Percentiles rank a stretch among this genome's conserved stretches.
Conservation (phyloP, 2,329 filamentous ascomycete species). For the Epichloe scottii region DNA sequence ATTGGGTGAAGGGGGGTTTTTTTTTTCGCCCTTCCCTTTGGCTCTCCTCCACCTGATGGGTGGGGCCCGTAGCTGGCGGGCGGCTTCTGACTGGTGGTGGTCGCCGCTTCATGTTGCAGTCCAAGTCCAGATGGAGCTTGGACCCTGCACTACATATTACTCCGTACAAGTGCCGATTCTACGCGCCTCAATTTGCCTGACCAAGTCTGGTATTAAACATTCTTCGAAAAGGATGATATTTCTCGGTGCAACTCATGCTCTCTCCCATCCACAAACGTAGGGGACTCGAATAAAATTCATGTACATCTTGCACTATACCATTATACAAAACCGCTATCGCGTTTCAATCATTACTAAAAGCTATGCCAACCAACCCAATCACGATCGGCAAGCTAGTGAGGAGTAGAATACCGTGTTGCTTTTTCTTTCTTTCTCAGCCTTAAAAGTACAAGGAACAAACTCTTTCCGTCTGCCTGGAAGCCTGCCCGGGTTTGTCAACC, state of each 20-base stretch:
- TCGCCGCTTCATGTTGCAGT: no score
- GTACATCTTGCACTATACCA: background rate
- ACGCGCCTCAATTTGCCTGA: no score
- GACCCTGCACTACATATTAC: background rate
- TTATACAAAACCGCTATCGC: background rate
- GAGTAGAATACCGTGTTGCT: background rate
- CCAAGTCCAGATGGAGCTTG: background rate
- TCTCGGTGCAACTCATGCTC: no score
- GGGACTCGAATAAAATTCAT: background rate
- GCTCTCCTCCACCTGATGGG: background rate
- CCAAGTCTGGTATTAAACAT: no score
- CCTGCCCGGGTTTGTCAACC: background rate
- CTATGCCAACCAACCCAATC: conserved; percentile 3
- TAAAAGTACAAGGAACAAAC: background rate
- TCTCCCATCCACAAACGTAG: no score
- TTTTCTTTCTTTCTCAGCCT: background rate
- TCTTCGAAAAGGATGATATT: no score
- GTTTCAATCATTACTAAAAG: conserved; percentile 11
- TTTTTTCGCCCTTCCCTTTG: background rate
- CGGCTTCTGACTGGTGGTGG: background rate
- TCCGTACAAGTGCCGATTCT: no score
- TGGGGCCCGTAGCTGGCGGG: background rate
- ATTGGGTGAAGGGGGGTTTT: background rate
- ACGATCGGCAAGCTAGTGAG: conserved; percentile 5
- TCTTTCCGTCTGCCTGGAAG: background rate